Evolutionary conservation across 2,329 filamentous ascomycete species (phyloP), one percentile per base, ranked within the genome.

Genomic region (Paecilomyces sp.): DNA sequence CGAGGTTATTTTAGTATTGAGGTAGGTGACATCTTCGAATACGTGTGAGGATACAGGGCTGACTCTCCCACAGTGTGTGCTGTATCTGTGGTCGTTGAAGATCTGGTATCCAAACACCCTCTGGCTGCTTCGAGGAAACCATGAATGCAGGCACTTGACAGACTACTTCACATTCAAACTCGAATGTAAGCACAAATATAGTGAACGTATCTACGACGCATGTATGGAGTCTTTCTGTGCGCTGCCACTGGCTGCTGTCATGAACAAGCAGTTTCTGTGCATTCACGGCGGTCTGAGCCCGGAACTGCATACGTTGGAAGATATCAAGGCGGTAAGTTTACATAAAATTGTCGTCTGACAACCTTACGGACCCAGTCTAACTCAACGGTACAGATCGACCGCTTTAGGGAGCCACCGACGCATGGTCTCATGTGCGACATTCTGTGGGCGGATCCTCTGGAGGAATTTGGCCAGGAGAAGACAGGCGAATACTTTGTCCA

Each of bases 121-220:
- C 60, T 99, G 94, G 94, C 83, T 99, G 67, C 85, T 99, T 67
- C 90, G 94, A 70, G 94, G 94, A 67, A 99, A 99, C 78, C 94
- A 99, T 80, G 94, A 99, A 79, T 99, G 94, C 77, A 89, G 94
- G 71, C 94, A 99, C 81, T 84, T 99, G 83, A 99, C 94, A 60
- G 94, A 99, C 75, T 99, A 99, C 83, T 99, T 99, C 80, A 99
- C 94, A 62, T 99, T 99, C 83, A 97, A 99, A 83, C 87, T 99
- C 60, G 94, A 99, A 77, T 99, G 94, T 84, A 97, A 96, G 81
- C 94, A 99, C 85, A 99, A 99, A 78, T 99, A 99, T 79, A 96
- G 91, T 34, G 94, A 97, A 79, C 85, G 85, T 64, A 85, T 99
- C 61, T 99, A 99, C 75, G 93, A 99, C 72, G 93, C 94, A 60